These are phyloP conservation scores for Clonostachys rhizophaga DNA, from an alignment of 2,329 filamentous ascomycete species.

Conservation along the genomic window DNA sequence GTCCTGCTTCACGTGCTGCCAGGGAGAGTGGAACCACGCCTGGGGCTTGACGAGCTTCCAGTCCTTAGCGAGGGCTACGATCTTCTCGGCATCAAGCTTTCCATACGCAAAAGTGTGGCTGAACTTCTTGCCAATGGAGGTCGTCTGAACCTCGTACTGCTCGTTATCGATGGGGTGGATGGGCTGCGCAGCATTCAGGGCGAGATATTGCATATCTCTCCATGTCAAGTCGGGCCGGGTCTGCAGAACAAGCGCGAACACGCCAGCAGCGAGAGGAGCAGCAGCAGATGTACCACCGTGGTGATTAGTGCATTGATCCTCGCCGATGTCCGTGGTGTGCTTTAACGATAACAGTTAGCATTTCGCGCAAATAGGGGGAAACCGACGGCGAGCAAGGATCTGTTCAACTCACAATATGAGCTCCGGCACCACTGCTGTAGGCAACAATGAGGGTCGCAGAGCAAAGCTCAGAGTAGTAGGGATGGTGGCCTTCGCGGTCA, in stretches of 20 bases:
- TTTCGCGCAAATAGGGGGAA: not conserved
- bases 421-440: conserved; percentile 85
- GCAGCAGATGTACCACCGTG: conserved; percentile 96
- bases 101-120: conserved; percentile 96
- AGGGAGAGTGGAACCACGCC: conserved; percentile 89
- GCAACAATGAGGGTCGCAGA: conserved; percentile 95
- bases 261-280: conserved; percentile 85
- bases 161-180: conserved; percentile 67
- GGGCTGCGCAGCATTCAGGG: conserved; percentile 77
- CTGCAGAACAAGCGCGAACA: conserved; percentile 83
- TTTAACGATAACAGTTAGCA: conserved; percentile 13
- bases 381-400: too few relatives aligned
- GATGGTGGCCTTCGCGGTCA: conserved; percentile 80
- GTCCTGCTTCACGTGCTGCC: conserved; percentile 80
- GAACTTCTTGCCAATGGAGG: conserved; percentile 76
- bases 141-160: conserved; percentile 73
- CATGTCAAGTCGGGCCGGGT: conserved; percentile 83
- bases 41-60: conserved; percentile 93
- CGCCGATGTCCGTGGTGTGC: conserved; percentile 93
- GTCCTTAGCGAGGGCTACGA: conserved; percentile 80
- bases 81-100: conserved; percentile 82
- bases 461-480: conserved; percentile 94
- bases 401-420: conserved; percentile 64
- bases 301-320: conserved; percentile 69
- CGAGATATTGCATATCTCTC: conserved; percentile 92